Conservation (phyloP, 2,329 filamentous ascomycete genomes). For the Penicillium vulpinum region DNA sequence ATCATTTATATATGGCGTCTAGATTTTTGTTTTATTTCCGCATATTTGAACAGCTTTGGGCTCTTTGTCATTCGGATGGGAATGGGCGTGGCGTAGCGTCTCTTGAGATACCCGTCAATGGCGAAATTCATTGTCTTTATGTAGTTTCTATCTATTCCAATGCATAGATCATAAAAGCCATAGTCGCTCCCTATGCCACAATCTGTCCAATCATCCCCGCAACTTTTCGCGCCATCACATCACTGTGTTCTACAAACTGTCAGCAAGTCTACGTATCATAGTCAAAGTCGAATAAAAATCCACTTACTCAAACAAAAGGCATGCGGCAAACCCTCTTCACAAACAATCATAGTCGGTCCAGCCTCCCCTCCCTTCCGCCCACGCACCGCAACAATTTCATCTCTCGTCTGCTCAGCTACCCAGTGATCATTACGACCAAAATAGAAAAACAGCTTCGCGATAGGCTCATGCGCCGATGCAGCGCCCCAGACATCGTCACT, state of each 20-base stretch:
- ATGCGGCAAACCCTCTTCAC: slow-evolving; percentile 57
- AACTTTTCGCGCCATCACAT: slow-evolving; percentile 54
- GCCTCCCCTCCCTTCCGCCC: slow-evolving; percentile 30
- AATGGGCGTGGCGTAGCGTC: slow-evolving; percentile 10
- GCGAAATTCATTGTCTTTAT: slow-evolving; percentile 12
- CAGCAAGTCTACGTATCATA: slow-evolving; percentile 2
- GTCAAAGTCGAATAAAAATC: background rate
- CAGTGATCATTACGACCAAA: slow-evolving; percentile 63
- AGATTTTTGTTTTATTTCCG: slow-evolving; percentile 9
- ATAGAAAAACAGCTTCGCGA: slow-evolving; percentile 56
- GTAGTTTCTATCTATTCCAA: background rate
- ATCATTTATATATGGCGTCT: slow-evolving; percentile 11
- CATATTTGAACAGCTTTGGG: background rate
- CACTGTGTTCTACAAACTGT: slow-evolving; percentile 37
- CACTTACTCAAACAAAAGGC: slow-evolving; percentile 58
- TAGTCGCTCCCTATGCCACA: slow-evolving; percentile 6
- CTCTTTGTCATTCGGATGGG: background rate
- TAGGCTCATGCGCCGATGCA: slow-evolving; percentile 31
- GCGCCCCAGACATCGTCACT: slow-evolving; percentile 61
- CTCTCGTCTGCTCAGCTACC: slow-evolving; percentile 59
- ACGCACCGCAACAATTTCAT: slow-evolving; percentile 53
- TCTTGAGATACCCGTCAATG: slow-evolving; percentile 27
- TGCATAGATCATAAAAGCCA: background rate
- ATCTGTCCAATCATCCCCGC: slow-evolving; percentile 51
- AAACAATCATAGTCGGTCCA: slow-evolving; percentile 57